Percentiles rank a stretch among this genome's conserved stretches.
Evolutionary conservation across 192 early-diverging fungal species (phyloP).

Genomic region (Backusella tuberculispora): DNA sequence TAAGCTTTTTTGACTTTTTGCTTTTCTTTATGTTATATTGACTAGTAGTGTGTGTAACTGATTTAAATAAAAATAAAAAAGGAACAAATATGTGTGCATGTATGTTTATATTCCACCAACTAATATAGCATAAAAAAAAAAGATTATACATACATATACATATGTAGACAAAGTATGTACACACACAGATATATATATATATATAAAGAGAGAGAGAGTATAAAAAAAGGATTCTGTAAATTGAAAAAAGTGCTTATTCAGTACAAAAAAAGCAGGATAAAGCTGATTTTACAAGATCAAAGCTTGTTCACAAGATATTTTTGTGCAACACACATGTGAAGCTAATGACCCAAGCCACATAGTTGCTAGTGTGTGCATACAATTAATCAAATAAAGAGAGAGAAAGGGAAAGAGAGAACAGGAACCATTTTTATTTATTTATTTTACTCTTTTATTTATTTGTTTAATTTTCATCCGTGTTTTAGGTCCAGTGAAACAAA

Average conservation of each 20-base stretch:
- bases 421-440: neutral
- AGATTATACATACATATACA: neutral
- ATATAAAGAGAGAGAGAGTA: neutral
- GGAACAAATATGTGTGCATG: too few relatives aligned
- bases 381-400: neutral
- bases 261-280: slow-evolving; percentile 8
- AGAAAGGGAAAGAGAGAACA: neutral
- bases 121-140: too few relatives aligned
- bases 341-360: slow-evolving; percentile 1
- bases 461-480: neutral
- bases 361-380: neutral
- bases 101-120: too few relatives aligned
- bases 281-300: slow-evolving; percentile 6
- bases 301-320: slow-evolving; percentile 10
- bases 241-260: slow-evolving; percentile 2
- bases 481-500: slow-evolving; percentile 5
- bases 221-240: neutral
- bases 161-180: neutral
- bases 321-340: neutral
- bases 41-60: too few relatives aligned
- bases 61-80: too few relatives aligned
- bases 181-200: slow-evolving; percentile 13
- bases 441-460: neutral
- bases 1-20: too few relatives aligned
- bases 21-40: too few relatives aligned